phyloP scores from a whole-genome alignment of 1,139 yeast species.

The Saccharomyces uvarum region DNA sequence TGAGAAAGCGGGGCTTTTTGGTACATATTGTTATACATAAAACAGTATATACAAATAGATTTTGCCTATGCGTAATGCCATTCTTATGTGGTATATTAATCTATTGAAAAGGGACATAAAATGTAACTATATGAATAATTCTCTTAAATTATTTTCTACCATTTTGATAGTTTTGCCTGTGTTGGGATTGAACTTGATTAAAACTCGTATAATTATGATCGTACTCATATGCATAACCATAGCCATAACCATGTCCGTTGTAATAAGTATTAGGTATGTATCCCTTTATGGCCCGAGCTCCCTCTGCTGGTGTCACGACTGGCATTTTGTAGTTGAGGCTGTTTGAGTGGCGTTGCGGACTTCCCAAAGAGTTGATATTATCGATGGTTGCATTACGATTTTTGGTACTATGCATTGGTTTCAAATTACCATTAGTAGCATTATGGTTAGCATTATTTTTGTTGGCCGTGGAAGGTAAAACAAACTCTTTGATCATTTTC shows the following conservation, averaged over 20 bases:
- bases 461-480: not conserved
- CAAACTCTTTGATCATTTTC: not conserved
- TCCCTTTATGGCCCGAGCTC: not conserved
- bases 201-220: conserved; percentile 2
- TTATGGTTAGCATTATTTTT: not conserved
- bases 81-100: not conserved
- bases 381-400: not conserved
- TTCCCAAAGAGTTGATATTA: not conserved
- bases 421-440: not conserved
- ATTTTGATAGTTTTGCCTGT: not conserved
- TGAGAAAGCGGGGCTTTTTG: not conserved
- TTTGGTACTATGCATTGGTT: not conserved
- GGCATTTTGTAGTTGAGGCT: not conserved
- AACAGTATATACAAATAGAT: not conserved
- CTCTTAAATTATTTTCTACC: not conserved
- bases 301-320: not conserved
- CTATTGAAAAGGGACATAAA: not conserved
- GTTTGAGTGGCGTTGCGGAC: not conserved
- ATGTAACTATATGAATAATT: not conserved
- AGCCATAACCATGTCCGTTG: conserved; percentile 6
- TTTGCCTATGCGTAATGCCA: conserved; percentile 3
- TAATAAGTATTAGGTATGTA: conserved; percentile 3
- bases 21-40: not conserved
- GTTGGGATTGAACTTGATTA: not conserved
- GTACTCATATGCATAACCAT: conserved; percentile 4